A percentile compares a stretch with the other conserved stretches of the same genome.
These are phyloP conservation scores for Lodderomyces margitis DNA, from an alignment of 1,139 yeast genomes.

Conservation along the genomic window DNA sequence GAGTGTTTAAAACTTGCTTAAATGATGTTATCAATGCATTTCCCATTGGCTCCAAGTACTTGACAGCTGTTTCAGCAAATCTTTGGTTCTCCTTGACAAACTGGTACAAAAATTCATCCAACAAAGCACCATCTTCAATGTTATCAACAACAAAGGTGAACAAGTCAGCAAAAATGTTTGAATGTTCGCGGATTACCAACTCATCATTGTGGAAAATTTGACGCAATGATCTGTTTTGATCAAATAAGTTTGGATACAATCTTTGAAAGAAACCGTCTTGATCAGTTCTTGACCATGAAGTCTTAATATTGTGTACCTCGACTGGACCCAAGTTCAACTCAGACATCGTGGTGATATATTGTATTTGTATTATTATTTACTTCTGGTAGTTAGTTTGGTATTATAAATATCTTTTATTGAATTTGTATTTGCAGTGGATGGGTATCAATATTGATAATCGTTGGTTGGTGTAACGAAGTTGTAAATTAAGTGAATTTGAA, in stretches of 20 bases:
- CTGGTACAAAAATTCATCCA: constrained; percentile 35
- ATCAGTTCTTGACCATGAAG: constrained; percentile 33
- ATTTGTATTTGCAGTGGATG: neutral
- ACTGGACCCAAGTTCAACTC: constrained; percentile 14
- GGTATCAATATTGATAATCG: neutral
- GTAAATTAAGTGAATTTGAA: neutral
- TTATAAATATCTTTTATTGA: neutral
- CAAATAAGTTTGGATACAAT: constrained; percentile 35
- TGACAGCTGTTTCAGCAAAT: constrained; percentile 24
- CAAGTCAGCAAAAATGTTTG: constrained; percentile 36
- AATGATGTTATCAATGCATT: constrained; percentile 38
- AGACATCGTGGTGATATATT: constrained; percentile 11
- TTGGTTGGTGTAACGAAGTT: too few species aligned
- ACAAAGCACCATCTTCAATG: constrained; percentile 27
- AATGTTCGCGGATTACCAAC: constrained; percentile 27
- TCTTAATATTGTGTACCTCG: constrained; percentile 20
- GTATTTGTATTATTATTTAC: neutral
- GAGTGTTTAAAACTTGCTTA: constrained; percentile 36
- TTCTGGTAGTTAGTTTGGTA: neutral
- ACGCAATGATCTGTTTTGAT: constrained; percentile 28
- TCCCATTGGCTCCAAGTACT: constrained; percentile 47
- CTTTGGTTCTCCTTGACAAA: constrained; percentile 34
- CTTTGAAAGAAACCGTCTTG: constrained; percentile 31
- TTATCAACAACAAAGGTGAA: constrained; percentile 33
- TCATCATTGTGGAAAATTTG: constrained; percentile 25